These are phyloP conservation scores for Plantago elongata DNA, from an alignment of 257 asterid genomes.

Conservation along the genomic window DNA sequence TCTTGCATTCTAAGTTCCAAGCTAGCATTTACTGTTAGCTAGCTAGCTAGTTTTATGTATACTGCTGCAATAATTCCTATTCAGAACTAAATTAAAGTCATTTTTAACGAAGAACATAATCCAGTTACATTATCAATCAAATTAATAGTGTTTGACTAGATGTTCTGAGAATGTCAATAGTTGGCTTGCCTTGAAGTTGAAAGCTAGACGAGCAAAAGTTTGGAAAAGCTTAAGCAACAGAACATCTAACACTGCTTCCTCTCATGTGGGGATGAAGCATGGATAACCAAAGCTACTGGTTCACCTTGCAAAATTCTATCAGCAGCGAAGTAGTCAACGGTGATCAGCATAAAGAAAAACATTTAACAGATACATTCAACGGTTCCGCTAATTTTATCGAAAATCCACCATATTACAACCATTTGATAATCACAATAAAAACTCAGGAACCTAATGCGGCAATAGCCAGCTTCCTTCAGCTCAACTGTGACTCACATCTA, in stretches of 20 bases:
- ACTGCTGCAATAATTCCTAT: no score
- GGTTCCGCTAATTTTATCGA: neutral
- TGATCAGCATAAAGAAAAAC: neutral
- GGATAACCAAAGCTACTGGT: neutral
- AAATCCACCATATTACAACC: conserved; percentile 1
- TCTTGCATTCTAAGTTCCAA: no score
- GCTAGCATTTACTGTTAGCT: no score
- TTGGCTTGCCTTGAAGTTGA: conserved; percentile 1
- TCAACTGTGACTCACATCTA: conserved; percentile 21
- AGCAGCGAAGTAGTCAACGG: no score
- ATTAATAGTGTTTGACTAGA: no score
- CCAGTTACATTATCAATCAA: no score
- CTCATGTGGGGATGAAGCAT: neutral
- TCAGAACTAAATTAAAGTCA: no score
- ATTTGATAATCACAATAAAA: conserved; percentile 9
- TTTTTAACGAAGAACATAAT: no score
- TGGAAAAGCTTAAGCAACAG: neutral
- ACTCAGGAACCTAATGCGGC: conserved; percentile 15
- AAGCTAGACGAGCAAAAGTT: neutral
- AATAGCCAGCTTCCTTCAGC: conserved; percentile 10
- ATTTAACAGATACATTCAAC: neutral
- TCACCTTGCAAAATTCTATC: neutral
- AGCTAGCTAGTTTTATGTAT: no score
- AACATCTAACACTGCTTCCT: neutral
- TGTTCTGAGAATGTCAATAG: neutral